Base-by-base conservation (phyloP, 169 alveolate species). In the Ichthyophthirius multifiliis region DNA sequence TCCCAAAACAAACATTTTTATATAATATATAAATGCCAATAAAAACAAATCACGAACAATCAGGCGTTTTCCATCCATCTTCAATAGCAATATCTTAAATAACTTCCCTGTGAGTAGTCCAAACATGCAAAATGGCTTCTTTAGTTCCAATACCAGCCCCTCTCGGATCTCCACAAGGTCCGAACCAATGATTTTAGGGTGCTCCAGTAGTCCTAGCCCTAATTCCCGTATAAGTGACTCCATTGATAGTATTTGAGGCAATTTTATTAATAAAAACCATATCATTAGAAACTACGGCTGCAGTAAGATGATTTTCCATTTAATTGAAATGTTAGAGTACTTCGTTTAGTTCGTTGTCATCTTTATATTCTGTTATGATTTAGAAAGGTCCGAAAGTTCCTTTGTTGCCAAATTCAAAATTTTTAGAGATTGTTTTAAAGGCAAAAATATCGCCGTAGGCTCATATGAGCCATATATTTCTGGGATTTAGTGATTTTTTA, bases 181-280 rank as follows among this genome's bases (percentile, higher is more conserved):
- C 97, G 44, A 95, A 95, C 97, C 97, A 95, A 81, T 95, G 98
- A 76, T 95, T 95, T 77, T 95, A 90, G 1, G 98, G 98, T 18
- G 98, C 98, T 37, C 98, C 98, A 16, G 98, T 95, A 23, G 98
- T 95, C 76, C 98, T 89, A n/a, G 97, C 98, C 82, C 97, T 87
- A n/a, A 89, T 75, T 45, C 98, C 98, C 15, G 87, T 90, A 76
- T 95, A 95, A 37, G 96, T 91, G 7, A 95, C 91, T 31, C 97
- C 97, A 83, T 95, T 94, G 18, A 92, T 86, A 16, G 97, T 92
- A 39, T 67, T 73, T 10, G 91, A 90, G 27, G 89, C 13, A 62
- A 74, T 79, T 55, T 74, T 27, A 16, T 82, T 77, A 5, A 39
- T 48, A 75, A 92, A 91, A 16, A 65, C 46, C 1, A 83, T 78